These are phyloP conservation scores for Nitzschia palea DNA, from an alignment of 108 stramenopile species.

Conservation along the genomic window DNA sequence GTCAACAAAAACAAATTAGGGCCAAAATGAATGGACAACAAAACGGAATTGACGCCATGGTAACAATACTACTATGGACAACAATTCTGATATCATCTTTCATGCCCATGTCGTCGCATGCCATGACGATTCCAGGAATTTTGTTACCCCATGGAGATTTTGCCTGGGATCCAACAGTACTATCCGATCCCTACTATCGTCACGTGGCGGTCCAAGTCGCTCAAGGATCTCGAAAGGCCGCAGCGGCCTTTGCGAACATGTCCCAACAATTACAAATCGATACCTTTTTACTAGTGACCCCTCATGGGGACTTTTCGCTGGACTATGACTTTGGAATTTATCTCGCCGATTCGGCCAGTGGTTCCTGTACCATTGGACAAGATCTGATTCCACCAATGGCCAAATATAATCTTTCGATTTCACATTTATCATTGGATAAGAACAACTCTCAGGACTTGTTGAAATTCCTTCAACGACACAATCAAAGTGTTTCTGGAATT, in stretches of 20 bases:
- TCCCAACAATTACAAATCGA: background rate
- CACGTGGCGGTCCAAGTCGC: conserved; percentile 18
- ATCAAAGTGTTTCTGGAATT: conserved; percentile 26
- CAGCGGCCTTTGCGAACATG: background rate
- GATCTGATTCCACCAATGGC: conserved; percentile 10
- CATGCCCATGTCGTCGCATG: too few species aligned
- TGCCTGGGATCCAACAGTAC: conserved; percentile 44
- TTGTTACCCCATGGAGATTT: conserved; percentile 53
- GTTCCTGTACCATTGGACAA: conserved; percentile 28
- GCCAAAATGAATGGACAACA: too few species aligned
- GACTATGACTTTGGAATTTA: conserved; percentile 37
- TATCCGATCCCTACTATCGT: background rate
- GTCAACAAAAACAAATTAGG: too few species aligned
- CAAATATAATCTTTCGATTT: conserved; percentile 17
- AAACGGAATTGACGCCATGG: too few species aligned
- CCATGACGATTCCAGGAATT: conserved; percentile 23
- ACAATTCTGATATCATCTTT: too few species aligned
- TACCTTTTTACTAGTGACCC: conserved; percentile 40
- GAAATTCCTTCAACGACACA: background rate
- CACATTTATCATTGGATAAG: background rate
- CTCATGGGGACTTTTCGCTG: conserved; percentile 43
- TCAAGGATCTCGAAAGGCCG: conserved; percentile 18
- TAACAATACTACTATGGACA: too few species aligned
- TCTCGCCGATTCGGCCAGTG: conserved; percentile 15
- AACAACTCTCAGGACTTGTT: conserved; percentile 14